Conservation (phyloP, 352 stramenopile genomes). For the Albugo laibachii region DNA sequence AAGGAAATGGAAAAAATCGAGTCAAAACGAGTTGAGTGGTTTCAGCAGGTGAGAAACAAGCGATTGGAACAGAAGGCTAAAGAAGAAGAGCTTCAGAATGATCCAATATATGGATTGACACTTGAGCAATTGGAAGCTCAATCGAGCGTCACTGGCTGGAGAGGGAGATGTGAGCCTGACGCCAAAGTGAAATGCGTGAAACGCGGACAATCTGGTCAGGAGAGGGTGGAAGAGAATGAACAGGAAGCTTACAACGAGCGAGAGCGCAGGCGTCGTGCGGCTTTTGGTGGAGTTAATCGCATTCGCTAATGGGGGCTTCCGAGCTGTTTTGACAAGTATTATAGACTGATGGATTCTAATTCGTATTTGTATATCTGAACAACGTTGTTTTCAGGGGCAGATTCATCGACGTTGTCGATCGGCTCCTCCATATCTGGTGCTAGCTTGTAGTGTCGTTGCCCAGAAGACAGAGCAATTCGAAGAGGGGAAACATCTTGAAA, state of each 20-base stretch:
- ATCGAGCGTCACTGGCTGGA: slow-evolving; percentile 40
- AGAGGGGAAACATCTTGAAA: slow-evolving; percentile 27
- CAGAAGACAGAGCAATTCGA: slow-evolving; percentile 30
- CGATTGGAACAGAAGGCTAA: slow-evolving; percentile 10
- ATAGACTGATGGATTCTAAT: slow-evolving; percentile 5
- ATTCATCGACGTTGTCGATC: slow-evolving; percentile 1
- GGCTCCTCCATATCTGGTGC: slow-evolving; percentile 29
- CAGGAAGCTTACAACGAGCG: slow-evolving; percentile 8
- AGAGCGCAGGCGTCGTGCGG: slow-evolving; percentile 13
- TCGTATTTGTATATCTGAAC: slow-evolving; percentile 26
- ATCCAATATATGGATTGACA: slow-evolving; percentile 11
- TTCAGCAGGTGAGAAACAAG: slow-evolving; percentile 27
- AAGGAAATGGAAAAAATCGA: slow-evolving; percentile 32
- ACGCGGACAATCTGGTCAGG: slow-evolving; percentile 1
- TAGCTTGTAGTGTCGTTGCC: slow-evolving; percentile 45
- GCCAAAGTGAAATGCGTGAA: neutral
- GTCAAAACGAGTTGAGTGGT: slow-evolving; percentile 23
- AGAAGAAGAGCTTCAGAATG: slow-evolving; percentile 8
- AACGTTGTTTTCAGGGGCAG: slow-evolving; percentile 3
- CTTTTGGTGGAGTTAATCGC: slow-evolving; percentile 36
- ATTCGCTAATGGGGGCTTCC: slow-evolving; percentile 12
- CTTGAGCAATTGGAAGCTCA: slow-evolving; percentile 1
- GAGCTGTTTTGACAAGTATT: neutral
- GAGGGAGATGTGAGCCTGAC: slow-evolving; percentile 32
- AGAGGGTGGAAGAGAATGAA: slow-evolving; percentile 4